Percentiles rank a stretch among this genome's conserved stretches.
Evolutionary conservation across 441 rosid species (phyloP).

Genomic region (Aquilaria agallochum): DNA sequence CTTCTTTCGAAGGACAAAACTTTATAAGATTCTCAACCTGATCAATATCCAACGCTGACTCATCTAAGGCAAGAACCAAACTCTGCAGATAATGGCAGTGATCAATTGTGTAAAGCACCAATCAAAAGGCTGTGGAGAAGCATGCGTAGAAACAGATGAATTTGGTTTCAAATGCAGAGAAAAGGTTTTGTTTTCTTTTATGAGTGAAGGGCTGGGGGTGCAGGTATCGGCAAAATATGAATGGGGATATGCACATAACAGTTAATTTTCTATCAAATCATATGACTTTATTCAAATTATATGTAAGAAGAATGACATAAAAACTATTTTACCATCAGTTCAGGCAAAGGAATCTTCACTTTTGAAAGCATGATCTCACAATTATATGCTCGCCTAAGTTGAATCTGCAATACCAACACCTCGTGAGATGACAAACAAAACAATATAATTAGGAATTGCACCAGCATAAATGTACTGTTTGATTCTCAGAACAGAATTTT

Average conservation of each 20-base stretch:
- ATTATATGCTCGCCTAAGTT: conserved; percentile 88
- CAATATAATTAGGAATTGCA: neutral
- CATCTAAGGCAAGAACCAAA: conserved; percentile 76
- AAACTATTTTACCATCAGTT: conserved; percentile 57
- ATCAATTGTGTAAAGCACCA: conserved; percentile 15
- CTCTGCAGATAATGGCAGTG: conserved; percentile 36
- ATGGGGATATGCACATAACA: too few relatives aligned
- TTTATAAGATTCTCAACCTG: conserved; percentile 88
- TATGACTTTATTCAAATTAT: too few relatives aligned
- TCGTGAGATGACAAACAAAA: conserved; percentile 18
- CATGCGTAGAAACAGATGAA: too few relatives aligned
- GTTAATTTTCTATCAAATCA: too few relatives aligned
- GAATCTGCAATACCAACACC: conserved; percentile 63
- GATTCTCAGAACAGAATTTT: neutral
- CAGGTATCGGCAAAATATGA: too few relatives aligned
- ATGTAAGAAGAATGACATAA: conserved; percentile 6
- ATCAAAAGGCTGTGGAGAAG: conserved; percentile 1
- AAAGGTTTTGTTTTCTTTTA: too few relatives aligned
- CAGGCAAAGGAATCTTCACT: conserved; percentile 84
- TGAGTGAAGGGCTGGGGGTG: too few relatives aligned
- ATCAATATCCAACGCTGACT: conserved; percentile 75
- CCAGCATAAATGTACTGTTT: neutral
- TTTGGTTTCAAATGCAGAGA: too few relatives aligned
- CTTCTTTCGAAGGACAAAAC: conserved; percentile 92
- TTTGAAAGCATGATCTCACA: conserved; percentile 97